Percentiles rank a stretch among this genome's conserved stretches.
Conservation (phyloP, 2,329 filamentous ascomycete species). For the Aspergillus sp. region DNA sequence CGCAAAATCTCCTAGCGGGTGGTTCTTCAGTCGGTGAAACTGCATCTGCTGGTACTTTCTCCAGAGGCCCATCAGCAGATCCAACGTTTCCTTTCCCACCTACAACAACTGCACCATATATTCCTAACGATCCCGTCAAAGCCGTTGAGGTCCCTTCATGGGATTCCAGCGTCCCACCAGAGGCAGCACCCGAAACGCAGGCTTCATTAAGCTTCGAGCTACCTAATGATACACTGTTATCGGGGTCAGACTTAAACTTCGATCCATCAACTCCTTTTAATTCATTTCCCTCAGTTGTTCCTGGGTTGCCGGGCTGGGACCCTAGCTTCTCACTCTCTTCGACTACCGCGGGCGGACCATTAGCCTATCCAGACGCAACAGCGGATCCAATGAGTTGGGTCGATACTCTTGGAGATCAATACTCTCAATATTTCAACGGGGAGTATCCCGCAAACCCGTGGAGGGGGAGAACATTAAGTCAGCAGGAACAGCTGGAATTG, state of each 20-base stretch:
- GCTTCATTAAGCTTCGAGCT: slow-evolving; percentile 23
- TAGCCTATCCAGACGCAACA: slow-evolving; percentile 35
- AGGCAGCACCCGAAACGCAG: slow-evolving; percentile 11
- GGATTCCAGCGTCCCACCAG: slow-evolving; percentile 17
- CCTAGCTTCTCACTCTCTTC: slow-evolving; percentile 40
- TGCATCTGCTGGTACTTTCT: slow-evolving; percentile 32
- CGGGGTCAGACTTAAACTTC: slow-evolving; percentile 29
- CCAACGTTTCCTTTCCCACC: slow-evolving; percentile 27
- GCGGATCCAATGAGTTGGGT: slow-evolving; percentile 45
- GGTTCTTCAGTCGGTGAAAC: slow-evolving; percentile 30
- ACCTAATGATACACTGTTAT: slow-evolving; percentile 20
- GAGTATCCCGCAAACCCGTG: slow-evolving; percentile 47
- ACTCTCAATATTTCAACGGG: slow-evolving; percentile 49
- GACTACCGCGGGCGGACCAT: slow-evolving; percentile 36
- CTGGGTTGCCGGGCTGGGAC: slow-evolving; percentile 44
- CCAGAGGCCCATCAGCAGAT: slow-evolving; percentile 36
- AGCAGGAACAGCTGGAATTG: slow-evolving; percentile 78
- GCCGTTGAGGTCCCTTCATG: slow-evolving; percentile 18
- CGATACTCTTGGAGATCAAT: slow-evolving; percentile 46
- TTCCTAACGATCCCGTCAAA: slow-evolving; percentile 22
- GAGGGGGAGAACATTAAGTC: slow-evolving; percentile 68
- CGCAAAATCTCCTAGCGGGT: slow-evolving; percentile 31
- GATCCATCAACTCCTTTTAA: slow-evolving; percentile 42
- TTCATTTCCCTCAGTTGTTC: slow-evolving; percentile 40
- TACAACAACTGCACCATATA: slow-evolving; percentile 19